Evolutionary conservation across 495 filamentous ascomycete genomes (phyloP).

Genomic region (Wilcoxina mikolae): DNA sequence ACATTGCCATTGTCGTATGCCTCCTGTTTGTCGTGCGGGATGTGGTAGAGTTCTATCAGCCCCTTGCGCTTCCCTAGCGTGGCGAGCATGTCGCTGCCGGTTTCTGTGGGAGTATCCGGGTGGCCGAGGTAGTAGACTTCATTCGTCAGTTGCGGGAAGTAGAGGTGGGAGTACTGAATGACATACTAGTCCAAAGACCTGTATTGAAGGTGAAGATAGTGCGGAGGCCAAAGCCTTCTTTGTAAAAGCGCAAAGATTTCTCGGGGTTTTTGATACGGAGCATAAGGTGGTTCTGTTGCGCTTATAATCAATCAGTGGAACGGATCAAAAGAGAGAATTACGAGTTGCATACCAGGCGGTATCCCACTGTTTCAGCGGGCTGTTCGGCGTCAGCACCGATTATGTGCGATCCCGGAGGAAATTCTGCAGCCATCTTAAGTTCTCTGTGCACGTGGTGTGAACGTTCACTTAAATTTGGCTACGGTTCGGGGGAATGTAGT

Average conservation of each 20-base stretch:
- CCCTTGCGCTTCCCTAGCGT: neutral
- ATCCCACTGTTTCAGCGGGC: neutral
- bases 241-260: neutral
- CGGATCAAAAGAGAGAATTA: neutral
- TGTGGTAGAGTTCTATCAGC: slow-evolving; percentile 1
- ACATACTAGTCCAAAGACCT: neutral
- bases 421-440: neutral
- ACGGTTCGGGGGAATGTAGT: neutral
- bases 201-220: slow-evolving; percentile 1
- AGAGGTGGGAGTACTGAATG: neutral
- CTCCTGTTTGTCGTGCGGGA: neutral
- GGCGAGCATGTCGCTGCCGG: neutral
- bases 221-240: neutral
- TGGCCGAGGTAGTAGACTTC: slow-evolving; percentile 6
- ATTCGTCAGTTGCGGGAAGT: neutral
- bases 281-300: neutral
- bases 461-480: neutral
- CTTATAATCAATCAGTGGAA: neutral
- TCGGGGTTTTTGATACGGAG: neutral
- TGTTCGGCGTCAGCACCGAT: neutral
- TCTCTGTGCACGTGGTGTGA: neutral
- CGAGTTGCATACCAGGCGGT: neutral
- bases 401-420: neutral
- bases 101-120: neutral
- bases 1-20: neutral